Conservation (phyloP, 768 basidiomycete genomes). For the Nevesoporus exiguus region DNA sequence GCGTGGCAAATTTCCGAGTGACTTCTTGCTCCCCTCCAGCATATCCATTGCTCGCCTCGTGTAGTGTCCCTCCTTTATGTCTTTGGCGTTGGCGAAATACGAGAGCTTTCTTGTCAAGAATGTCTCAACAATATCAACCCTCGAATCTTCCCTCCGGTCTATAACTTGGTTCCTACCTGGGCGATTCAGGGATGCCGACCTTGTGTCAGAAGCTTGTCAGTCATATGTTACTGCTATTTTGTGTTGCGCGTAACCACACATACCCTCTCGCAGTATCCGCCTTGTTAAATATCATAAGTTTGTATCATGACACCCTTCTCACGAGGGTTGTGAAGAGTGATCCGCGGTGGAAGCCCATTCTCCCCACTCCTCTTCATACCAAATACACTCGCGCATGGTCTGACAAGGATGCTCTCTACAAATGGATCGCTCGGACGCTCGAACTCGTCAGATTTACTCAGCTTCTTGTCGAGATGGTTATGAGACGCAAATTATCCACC, state of each 20-base stretch:
- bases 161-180: slow-evolving; percentile 96
- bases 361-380: slow-evolving; percentile 74
- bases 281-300: slow-evolving; percentile 79
- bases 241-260: slow-evolving; percentile 15
- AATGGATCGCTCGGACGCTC: slow-evolving; percentile 71
- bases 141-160: slow-evolving; percentile 86
- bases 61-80: slow-evolving; percentile 39
- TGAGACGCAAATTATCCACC: slow-evolving; percentile 65
- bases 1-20: slow-evolving; percentile 7
- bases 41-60: neutral
- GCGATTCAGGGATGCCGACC: slow-evolving; percentile 94
- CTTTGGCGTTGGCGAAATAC: slow-evolving; percentile 65
- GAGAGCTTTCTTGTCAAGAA: slow-evolving; percentile 83
- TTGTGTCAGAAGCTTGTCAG: slow-evolving; percentile 92
- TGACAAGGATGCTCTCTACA: slow-evolving; percentile 65
- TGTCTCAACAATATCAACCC: slow-evolving; percentile 76
- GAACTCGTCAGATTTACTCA: slow-evolving; percentile 79
- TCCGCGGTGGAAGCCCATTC: slow-evolving; percentile 69
- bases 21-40: neutral
- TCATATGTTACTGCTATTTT: slow-evolving; percentile 27
- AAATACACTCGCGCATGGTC: slow-evolving; percentile 90
- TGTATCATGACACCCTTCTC: slow-evolving; percentile 96
- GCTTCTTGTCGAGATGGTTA: slow-evolving; percentile 86
- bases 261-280: slow-evolving; percentile 64
- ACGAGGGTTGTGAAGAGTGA: slow-evolving; percentile 58